Percentiles rank a stretch among this genome's conserved stretches.
Evolutionary conservation across 2,329 filamentous ascomycete species (phyloP).

Genomic region (Cordyceps cicadae): DNA sequence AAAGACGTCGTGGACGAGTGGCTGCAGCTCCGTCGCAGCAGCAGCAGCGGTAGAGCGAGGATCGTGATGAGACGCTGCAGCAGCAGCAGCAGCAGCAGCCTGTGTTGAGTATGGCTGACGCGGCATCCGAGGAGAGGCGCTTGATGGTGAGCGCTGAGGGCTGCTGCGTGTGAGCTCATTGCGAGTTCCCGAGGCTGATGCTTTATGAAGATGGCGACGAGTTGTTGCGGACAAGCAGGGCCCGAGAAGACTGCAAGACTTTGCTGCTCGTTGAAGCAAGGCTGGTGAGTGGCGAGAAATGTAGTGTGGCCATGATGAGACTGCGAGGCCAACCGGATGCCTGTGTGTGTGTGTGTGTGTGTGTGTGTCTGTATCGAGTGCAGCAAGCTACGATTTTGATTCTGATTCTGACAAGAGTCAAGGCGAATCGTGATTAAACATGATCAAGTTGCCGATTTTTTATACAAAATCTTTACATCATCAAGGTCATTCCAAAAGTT

Average conservation of each 20-base stretch:
- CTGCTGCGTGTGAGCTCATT: not conserved
- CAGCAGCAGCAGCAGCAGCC: not conserved
- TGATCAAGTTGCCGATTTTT: no score
- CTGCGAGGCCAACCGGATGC: not conserved
- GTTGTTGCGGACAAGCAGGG: not conserved
- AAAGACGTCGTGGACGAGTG: constrained; percentile 28
- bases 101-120: not conserved
- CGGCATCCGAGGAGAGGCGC: not conserved
- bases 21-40: not conserved
- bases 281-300: not conserved
- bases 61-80: no score
- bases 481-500: no score
- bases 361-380: not conserved
- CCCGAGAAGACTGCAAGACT: not conserved
- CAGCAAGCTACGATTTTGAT: no score
- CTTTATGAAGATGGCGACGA: no score
- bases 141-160: not conserved
- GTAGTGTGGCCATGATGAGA: not conserved
- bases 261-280: not conserved
- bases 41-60: not conserved
- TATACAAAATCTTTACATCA: no score
- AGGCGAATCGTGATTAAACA: no score
- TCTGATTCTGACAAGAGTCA: no score
- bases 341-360: no score
- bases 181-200: not conserved